Conservation (phyloP, 345 rosid species). For the Ceriops tagal region DNA sequence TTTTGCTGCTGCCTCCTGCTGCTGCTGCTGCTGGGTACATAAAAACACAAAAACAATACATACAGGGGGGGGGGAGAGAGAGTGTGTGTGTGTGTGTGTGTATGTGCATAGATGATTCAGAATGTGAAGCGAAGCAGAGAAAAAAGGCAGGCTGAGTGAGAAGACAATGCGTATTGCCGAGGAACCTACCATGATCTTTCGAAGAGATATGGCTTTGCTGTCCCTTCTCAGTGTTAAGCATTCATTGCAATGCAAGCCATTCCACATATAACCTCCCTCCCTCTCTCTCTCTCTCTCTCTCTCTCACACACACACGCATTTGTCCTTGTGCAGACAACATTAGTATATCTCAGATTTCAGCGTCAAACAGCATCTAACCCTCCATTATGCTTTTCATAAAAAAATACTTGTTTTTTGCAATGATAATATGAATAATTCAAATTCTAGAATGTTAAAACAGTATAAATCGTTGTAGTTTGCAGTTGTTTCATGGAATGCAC, state of each 20-base stretch:
- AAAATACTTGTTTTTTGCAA: neutral
- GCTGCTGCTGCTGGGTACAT: conserved; percentile 1
- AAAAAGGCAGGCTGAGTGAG: neutral
- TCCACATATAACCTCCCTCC: neutral
- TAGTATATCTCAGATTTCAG: neutral
- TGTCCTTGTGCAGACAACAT: neutral
- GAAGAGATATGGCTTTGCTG: neutral
- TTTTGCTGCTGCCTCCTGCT: neutral
- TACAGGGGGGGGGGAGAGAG: neutral
- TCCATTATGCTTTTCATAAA: neutral
- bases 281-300: neutral
- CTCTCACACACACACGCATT: neutral
- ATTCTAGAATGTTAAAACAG: too few relatives aligned
- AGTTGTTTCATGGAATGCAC: too few relatives aligned
- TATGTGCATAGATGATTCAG: neutral
- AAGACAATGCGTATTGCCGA: conserved; percentile 26
- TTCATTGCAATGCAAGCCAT: neutral
- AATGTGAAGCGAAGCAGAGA: conserved; percentile 1
- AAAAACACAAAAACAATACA: neutral
- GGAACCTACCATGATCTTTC: conserved; percentile 15
- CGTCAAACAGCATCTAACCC: neutral
- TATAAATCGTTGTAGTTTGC: too few relatives aligned
- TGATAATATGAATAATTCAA: too few relatives aligned
- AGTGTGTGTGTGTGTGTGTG: neutral
- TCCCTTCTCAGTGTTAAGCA: neutral